Evolutionary conservation across 2,329 filamentous ascomycete species (phyloP), one percentile per base, ranked within the genome.

Genomic region (Penicillium sp.): DNA sequence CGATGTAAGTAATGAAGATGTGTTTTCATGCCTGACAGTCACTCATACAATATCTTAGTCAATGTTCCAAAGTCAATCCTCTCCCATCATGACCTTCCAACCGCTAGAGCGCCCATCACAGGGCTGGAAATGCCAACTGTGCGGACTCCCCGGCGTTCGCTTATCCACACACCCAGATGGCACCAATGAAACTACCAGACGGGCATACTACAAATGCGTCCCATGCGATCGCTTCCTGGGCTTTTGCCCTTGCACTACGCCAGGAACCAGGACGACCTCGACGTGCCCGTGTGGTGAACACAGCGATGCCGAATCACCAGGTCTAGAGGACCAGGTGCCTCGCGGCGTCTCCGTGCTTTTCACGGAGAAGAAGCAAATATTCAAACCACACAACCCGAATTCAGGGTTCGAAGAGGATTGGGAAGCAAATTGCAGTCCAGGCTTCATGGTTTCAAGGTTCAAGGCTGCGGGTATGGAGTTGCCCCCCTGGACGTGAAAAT

Each of bases 371-470:
- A 47, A 47, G 44, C 42, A 51, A 28, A 20, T 39, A 6, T n/a
- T 43, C 38, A 46, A 46, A 16, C 46, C 44, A 5, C 50, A 55
- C 42, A 55, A 55, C 44, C 52, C 53, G n/a, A 41, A 57, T 8
- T 28, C 44, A 14, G 55, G 53, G 4, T 57, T 57, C 31, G 55
- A 57, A 43, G 52, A 55, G 35, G 55, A 57, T 39, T 57, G 55
- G 55, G 55, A 57, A 40, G 33, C 55, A 33, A 57, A 57, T 49
- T 57, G 55, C 28, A 53, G 31, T 27, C 52, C 52, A 4, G 55
- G 53, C n/a, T 57, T 48, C 28, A 57, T 57, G 55, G 55, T 57
- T 13, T 51, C 48, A 38, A 53, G 55, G 18, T 57, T 57, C 42
- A 55, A 55, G 53, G 55, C 55, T 22, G 18, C 7, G 11, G 55